These are phyloP conservation scores for Heliamphora pulchella DNA, from an alignment of 179 eudicot genomes.

Conservation along the genomic window DNA sequence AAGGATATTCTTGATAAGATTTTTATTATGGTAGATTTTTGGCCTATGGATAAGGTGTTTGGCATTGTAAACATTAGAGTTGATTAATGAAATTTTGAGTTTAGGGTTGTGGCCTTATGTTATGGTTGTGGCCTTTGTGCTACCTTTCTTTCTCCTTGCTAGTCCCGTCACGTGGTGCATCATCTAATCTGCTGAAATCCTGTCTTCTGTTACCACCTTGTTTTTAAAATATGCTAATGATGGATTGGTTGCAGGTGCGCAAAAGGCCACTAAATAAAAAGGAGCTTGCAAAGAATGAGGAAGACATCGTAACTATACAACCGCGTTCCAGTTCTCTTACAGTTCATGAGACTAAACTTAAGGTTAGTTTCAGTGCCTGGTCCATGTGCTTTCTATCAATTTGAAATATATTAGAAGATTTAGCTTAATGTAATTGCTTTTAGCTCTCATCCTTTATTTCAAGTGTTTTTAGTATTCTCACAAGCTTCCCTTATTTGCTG, in stretches of 20 bases:
- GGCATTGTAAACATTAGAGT: too few relatives aligned
- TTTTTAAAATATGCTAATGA: neutral
- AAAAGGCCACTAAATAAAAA: slow-evolving; percentile 94
- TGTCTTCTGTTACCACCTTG: neutral
- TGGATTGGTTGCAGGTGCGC: slow-evolving; percentile 62
- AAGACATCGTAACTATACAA: slow-evolving; percentile 72
- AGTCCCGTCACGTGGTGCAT: too few relatives aligned
- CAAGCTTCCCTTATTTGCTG: neutral
- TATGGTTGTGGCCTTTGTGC: too few relatives aligned
- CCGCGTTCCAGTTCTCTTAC: slow-evolving; percentile 56
- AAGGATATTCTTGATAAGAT: too few relatives aligned
- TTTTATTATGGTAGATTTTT: too few relatives aligned
- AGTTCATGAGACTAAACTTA: slow-evolving; percentile 94
- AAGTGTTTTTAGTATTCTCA: neutral
- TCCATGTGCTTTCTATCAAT: slow-evolving; percentile 6
- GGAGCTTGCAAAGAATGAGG: slow-evolving; percentile 84
- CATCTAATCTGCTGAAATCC: neutral
- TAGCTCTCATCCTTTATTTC: neutral
- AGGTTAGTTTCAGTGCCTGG: slow-evolving; percentile 40
- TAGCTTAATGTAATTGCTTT: neutral
- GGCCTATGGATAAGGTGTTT: too few relatives aligned
- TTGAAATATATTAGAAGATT: neutral
- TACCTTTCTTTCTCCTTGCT: too few relatives aligned
- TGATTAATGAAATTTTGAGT: too few relatives aligned
- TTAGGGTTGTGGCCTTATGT: too few relatives aligned